phyloP scores from a whole-genome alignment of 768 basidiomycete genomes.

The Hydnum rufescens region DNA sequence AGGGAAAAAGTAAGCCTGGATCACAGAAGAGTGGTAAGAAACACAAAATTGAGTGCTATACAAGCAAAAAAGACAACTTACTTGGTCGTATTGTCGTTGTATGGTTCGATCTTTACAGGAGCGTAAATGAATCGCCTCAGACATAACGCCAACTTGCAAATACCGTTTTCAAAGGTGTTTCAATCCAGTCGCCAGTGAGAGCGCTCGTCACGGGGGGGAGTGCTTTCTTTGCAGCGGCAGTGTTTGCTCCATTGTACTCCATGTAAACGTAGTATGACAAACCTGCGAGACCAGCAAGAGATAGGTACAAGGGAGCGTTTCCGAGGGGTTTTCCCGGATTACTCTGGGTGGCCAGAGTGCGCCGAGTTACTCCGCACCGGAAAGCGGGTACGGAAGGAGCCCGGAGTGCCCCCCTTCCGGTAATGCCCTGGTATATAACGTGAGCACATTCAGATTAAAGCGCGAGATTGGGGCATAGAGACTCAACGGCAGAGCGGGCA shows the following conservation, averaged over 20 bases:
- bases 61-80: constrained; percentile 19
- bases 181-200: no score
- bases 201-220: background rate
- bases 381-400: no score
- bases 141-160: no score
- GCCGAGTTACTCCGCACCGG: background rate
- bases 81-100: constrained; percentile 89
- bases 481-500: no score
- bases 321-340: background rate
- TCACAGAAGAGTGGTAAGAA: background rate
- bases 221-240: background rate
- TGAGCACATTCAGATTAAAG: no score
- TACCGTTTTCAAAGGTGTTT: no score
- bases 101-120: constrained; percentile 42
- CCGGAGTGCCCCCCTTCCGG: no score
- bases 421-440: no score
- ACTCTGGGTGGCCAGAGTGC: background rate
- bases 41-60: no score
- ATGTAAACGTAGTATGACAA: constrained; percentile 5
- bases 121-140: no score
- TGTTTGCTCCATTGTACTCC: background rate
- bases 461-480: no score
- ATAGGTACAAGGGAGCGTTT: constrained; percentile 6
- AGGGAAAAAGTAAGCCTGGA: constrained; percentile 60
- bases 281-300: constrained; percentile 4